phyloP scores from a whole-genome alignment of 164 flowering plant genomes.

The Dillenia suffruticosa region DNA sequence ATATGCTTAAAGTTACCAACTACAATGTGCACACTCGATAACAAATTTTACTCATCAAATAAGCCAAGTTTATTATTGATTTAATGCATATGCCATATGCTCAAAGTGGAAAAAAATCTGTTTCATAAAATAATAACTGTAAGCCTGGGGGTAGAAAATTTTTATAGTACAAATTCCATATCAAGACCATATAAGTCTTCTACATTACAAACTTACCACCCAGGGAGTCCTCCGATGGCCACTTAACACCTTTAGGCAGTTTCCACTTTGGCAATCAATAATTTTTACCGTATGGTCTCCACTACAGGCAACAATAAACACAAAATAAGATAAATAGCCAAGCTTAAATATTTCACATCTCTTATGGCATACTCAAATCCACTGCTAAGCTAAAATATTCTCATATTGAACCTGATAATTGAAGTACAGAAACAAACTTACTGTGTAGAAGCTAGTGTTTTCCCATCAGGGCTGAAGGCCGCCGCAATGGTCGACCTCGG shows the following conservation, averaged over 20 bases:
- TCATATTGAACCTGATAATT: neutral
- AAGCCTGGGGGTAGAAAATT: too few relatives aligned
- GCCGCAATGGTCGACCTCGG: conserved; percentile 99
- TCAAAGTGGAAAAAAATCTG: too few relatives aligned
- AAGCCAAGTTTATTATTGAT: too few relatives aligned
- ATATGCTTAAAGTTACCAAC: too few relatives aligned
- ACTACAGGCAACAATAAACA: conserved; percentile 33
- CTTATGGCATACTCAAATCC: neutral
- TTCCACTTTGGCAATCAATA: conserved; percentile 82
- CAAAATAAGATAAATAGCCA: neutral
- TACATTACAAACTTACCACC: conserved; percentile 66
- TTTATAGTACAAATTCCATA: too few relatives aligned
- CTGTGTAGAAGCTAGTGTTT: conserved; percentile 95
- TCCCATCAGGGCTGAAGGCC: conserved; percentile 94
- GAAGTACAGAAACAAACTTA: conserved; percentile 26
- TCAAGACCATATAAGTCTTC: neutral
- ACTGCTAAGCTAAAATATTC: neutral
- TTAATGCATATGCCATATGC: too few relatives aligned
- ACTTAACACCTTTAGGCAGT: conserved; percentile 80
- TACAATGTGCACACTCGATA: too few relatives aligned
- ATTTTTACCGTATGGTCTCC: conserved; percentile 98
- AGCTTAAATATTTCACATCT: neutral
- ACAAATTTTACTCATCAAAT: too few relatives aligned
- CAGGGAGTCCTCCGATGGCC: conserved; percentile 98
- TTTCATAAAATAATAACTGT: too few relatives aligned